A percentile compares a stretch with the other conserved stretches of the same genome.
Evolutionary conservation across 805 yeast species (phyloP).

Genomic region (Nakazawaea peltata): DNA sequence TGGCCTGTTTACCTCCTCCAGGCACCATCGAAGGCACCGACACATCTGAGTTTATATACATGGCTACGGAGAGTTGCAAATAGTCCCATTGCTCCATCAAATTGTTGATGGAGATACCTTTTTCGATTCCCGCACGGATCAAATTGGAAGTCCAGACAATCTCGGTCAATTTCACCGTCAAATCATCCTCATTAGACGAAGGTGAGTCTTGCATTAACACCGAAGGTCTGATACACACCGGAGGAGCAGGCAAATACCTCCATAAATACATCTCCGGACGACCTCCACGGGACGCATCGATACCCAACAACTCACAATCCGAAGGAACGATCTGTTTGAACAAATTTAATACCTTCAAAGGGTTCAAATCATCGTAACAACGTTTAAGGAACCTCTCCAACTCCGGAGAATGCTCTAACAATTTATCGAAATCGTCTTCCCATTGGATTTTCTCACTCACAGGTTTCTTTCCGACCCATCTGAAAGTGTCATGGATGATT

Average conservation of each 20-base stretch:
- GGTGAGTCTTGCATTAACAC: conserved; percentile 85
- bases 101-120: conserved; percentile 87
- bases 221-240: conserved; percentile 97
- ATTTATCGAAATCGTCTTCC: conserved; percentile 80
- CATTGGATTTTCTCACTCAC: conserved; percentile 80
- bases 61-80: conserved; percentile 88
- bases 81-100: conserved; percentile 99
- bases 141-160: conserved; percentile 95
- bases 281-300: conserved; percentile 81
- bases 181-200: conserved; percentile 93
- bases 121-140: conserved; percentile 90
- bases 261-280: conserved; percentile 95
- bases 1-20: conserved; percentile 49
- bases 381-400: conserved; percentile 78
- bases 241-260: conserved; percentile 98
- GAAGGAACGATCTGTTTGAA: conserved; percentile 80
- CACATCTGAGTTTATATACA: conserved; percentile 95
- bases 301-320: conserved; percentile 90
- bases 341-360: conserved; percentile 77
- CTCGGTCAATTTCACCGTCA: conserved; percentile 92
- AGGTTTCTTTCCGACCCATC: conserved; percentile 90
- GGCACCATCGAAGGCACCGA: conserved; percentile 77
- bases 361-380: conserved; percentile 90
- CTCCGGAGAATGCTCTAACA: conserved; percentile 74
- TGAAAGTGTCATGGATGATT: conserved; percentile 89